Conservation (phyloP, 208 protist species). For the Leishmania amazonensis region DNA sequence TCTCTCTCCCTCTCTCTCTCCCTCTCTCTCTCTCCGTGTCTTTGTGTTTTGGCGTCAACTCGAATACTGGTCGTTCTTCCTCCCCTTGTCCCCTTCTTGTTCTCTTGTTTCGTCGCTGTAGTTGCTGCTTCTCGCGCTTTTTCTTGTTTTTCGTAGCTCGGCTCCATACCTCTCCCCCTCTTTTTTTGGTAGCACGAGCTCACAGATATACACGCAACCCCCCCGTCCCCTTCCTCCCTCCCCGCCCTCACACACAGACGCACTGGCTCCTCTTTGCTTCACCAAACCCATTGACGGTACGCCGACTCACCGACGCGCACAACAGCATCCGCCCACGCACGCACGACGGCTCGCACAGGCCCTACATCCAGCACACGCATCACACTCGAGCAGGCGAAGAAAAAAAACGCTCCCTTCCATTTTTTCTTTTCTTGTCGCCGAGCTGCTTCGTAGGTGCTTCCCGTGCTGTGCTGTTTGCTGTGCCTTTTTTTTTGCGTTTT, state of each 20-base stretch:
- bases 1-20: neutral
- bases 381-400: neutral
- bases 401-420: neutral
- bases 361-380: neutral
- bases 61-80: neutral
- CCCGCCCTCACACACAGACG: no score
- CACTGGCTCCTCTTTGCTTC: no score
- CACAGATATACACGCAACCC: neutral
- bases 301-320: no score
- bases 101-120: neutral
- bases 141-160: neutral
- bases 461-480: no score
- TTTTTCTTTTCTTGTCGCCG: neutral
- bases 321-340: no score
- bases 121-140: neutral
- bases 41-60: neutral
- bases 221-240: no score
- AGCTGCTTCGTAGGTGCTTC: no score
- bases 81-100: neutral
- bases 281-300: no score
- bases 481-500: neutral
- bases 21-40: neutral
- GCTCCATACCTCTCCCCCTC: neutral
- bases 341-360: neutral
- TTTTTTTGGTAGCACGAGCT: neutral